Conservation (phyloP, 345 rosid genomes). For the Brassica carinata region DNA sequence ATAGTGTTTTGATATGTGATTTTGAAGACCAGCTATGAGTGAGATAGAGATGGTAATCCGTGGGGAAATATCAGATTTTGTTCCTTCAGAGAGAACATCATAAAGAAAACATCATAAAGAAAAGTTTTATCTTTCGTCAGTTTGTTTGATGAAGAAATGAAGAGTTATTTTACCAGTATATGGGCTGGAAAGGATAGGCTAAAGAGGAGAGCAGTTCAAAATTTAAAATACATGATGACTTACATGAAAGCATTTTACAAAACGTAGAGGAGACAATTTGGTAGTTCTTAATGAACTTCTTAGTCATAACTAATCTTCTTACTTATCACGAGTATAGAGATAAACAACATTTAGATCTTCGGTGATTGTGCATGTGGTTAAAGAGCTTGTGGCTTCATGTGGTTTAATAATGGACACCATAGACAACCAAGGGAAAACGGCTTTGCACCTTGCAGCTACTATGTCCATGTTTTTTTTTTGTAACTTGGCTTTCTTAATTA, state of each 20-base stretch:
- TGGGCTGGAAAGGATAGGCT: background rate
- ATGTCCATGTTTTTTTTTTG: slow-evolving; percentile 55
- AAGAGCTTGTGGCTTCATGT: slow-evolving; percentile 54
- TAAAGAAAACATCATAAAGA: too few species aligned
- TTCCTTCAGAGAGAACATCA: background rate
- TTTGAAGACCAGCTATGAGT: background rate
- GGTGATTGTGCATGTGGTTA: slow-evolving; percentile 53
- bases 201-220: background rate
- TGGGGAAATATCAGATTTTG: too few species aligned
- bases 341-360: background rate
- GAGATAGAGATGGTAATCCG: background rate
- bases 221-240: background rate
- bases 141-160: background rate
- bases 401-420: slow-evolving; percentile 45
- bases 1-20: background rate
- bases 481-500: too few species aligned
- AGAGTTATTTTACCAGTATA: background rate
- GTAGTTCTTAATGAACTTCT: background rate
- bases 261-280: background rate
- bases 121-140: background rate
- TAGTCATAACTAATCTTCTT: background rate
- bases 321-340: background rate
- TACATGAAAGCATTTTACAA: background rate
- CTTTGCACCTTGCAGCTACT: slow-evolving; percentile 46
- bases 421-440: slow-evolving; percentile 72